phyloP scores from a whole-genome alignment of 352 stramenopile species.

The Thalassiosira hispida region DNA sequence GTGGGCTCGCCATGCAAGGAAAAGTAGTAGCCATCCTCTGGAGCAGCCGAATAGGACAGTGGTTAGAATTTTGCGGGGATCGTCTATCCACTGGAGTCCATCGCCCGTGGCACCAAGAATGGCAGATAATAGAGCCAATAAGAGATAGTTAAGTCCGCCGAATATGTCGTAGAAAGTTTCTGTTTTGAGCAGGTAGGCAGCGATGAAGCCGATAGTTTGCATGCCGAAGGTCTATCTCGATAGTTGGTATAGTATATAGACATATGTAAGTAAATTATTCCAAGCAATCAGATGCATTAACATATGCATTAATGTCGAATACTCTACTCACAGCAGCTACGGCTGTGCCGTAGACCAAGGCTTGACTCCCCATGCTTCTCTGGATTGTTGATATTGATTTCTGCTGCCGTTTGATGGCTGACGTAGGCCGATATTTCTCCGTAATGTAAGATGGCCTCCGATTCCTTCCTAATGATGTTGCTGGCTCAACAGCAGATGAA shows the following conservation, averaged over 20 bases:
- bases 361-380: conserved; percentile 39
- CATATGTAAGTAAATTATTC: no score
- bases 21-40: conserved; percentile 66
- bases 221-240: conserved; percentile 63
- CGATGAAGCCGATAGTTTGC: conserved; percentile 60
- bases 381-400: background rate
- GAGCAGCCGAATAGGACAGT: conserved; percentile 64
- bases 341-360: conserved; percentile 42
- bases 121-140: conserved; percentile 50
- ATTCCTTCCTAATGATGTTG: background rate
- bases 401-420: conserved; percentile 9
- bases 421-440: conserved; percentile 1
- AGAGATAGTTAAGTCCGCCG: conserved; percentile 67
- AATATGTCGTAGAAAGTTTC: conserved; percentile 78
- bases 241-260: no score
- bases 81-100: conserved; percentile 28
- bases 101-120: conserved; percentile 24
- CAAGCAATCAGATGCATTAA: no score
- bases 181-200: conserved; percentile 62
- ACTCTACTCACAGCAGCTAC: no score
- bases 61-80: conserved; percentile 48
- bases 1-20: conserved; percentile 72
- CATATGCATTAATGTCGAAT: no score
- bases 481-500: background rate
- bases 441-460: background rate